Evolutionary conservation across 306 rosid species (phyloP).

Genomic region (Cicer judaicum): DNA sequence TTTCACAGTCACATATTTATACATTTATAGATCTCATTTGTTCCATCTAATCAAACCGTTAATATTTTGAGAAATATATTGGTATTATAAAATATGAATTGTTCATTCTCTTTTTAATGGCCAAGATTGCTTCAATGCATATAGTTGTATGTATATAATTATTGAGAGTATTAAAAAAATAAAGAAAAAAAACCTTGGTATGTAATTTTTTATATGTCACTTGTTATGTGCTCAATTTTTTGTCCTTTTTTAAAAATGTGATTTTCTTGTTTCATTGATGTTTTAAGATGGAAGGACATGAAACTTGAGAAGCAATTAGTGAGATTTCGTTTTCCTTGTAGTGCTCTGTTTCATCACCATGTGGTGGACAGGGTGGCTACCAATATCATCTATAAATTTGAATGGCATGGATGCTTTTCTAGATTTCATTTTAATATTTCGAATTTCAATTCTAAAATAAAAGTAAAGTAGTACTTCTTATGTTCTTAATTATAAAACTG

Average conservation of each 20-base stretch:
- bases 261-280: conserved; percentile 4
- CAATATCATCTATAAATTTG: conserved; percentile 5
- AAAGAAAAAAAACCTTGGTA: no score
- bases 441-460: background rate
- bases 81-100: background rate
- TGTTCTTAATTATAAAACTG: no score
- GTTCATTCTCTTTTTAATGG: background rate
- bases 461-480: background rate
- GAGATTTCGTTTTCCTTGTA: background rate
- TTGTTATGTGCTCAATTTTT: background rate
- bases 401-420: conserved; percentile 22
- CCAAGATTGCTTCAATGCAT: background rate
- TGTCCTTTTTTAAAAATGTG: background rate
- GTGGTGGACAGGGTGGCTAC: conserved; percentile 30
- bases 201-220: no score
- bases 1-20: background rate
- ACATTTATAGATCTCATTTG: background rate
- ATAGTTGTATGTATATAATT: background rate
- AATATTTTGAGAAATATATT: background rate
- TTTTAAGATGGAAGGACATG: conserved; percentile 18
- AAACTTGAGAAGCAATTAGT: conserved; percentile 10
- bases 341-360: conserved; percentile 5
- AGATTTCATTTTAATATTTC: conserved; percentile 24
- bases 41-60: background rate
- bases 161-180: background rate